These are phyloP conservation scores for Citrullus mucosospermus DNA, from an alignment of 306 rosid genomes.

Conservation along the genomic window DNA sequence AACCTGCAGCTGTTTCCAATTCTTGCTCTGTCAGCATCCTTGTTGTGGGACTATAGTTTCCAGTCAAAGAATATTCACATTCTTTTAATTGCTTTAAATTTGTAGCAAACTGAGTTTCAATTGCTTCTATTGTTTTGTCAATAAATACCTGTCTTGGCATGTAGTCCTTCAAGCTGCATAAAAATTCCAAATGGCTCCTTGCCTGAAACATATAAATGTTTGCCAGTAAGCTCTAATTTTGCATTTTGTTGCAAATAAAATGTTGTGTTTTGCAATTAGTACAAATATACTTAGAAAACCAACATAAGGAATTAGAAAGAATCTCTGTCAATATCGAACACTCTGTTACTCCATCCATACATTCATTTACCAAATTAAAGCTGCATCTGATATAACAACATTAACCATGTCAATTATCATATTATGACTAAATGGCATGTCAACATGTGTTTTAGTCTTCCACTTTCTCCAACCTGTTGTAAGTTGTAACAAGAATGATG, in stretches of 20 bases:
- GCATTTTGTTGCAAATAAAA: neutral
- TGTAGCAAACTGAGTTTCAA: slow-evolving; percentile 32
- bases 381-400: neutral
- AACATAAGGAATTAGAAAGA: neutral
- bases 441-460: neutral
- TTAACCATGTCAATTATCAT: neutral
- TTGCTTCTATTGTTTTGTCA: slow-evolving; percentile 38
- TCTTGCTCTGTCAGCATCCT: slow-evolving; percentile 44
- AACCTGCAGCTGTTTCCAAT: slow-evolving; percentile 33
- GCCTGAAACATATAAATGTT: slow-evolving; percentile 27
- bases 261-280: neutral
- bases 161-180: slow-evolving; percentile 67
- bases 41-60: slow-evolving; percentile 46
- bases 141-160: slow-evolving; percentile 58
- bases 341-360: neutral
- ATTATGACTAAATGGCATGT: neutral
- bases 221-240: neutral
- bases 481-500: neutral
- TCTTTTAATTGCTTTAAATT: slow-evolving; percentile 19
- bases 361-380: neutral
- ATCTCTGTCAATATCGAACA: neutral
- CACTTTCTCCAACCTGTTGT: neutral
- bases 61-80: slow-evolving; percentile 15
- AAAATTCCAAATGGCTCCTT: slow-evolving; percentile 54
- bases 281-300: neutral